A percentile compares a stretch with the other conserved stretches of the same genome.
These are phyloP conservation scores for Tuber brumale DNA, from an alignment of 495 filamentous ascomycete species.

Conservation along the genomic window DNA sequence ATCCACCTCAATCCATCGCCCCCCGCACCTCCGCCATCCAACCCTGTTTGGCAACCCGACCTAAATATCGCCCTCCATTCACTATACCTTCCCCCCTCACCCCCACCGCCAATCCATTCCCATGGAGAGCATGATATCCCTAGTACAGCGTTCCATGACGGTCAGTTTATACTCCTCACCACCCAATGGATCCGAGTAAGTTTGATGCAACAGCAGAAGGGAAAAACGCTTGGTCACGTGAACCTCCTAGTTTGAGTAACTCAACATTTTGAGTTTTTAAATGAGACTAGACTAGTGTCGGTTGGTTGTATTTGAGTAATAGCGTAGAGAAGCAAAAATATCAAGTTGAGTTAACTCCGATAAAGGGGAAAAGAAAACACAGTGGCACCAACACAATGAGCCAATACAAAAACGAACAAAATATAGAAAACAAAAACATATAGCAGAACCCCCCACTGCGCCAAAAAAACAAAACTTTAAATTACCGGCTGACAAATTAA, in stretches of 20 bases:
- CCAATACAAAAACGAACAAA: not conserved
- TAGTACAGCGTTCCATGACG: not conserved
- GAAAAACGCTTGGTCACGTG: not conserved
- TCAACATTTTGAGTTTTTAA: not conserved
- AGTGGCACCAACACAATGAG: not conserved
- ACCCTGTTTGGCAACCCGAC: not conserved
- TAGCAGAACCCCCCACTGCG: not conserved
- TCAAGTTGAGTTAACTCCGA: not conserved
- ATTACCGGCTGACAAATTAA: not conserved
- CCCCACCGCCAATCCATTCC: not conserved
- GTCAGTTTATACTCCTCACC: not conserved
- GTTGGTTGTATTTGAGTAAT: not conserved
- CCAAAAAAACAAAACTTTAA: not conserved
- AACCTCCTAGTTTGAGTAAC: not conserved
- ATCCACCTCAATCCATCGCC: not conserved
- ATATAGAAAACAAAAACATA: not conserved
- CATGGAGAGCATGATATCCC: not conserved
- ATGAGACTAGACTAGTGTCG: not conserved
- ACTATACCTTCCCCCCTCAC: not conserved
- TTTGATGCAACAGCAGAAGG: not conserved
- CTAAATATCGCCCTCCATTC: not conserved
- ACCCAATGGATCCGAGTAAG: not conserved
- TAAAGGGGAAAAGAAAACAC: not conserved
- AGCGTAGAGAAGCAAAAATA: not conserved
- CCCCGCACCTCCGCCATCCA: not conserved